Base-by-base conservation (phyloP, 805 yeast species). In the Monosporozyma aerobia region DNA sequence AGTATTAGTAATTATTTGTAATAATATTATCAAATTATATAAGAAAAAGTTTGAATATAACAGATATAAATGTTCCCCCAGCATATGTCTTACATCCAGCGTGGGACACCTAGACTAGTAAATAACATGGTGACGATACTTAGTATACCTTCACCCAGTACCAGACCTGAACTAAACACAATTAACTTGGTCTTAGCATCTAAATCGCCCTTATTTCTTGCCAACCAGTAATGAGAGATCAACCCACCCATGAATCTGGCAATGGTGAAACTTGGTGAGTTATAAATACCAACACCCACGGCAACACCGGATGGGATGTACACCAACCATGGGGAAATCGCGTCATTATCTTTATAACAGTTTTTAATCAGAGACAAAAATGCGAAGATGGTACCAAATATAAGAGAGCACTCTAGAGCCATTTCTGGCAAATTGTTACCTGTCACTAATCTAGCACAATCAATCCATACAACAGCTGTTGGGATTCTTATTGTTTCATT, bases 391-490 rank as follows among this genome's bases (percentile, higher is more conserved):
- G 78, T 55, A 0, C 92, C 95, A 61, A 89, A 81, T 0, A 73
- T 54, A 3, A 85, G 62, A 0, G 88, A 77, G 59, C 81, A 78
- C 50, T 74, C 78, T 53, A 75, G 70, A 0, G 90, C 96, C 53
- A 78, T 77, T 0, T 89, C 86, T 0, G 99, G 99, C 25, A 94
- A 72, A 0, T 96, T 96, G 52, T 84, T 77, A 1, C 98, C 99
- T 1, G 92, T 87, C 33, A 92, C 96, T 40, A 92, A 74, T 53
- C 99, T 73, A 0, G 97, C 89, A 65, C 98, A 90, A 67, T 92
- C 98, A 45, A 92, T 84, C 99, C 99, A 92, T 23, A 92, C 89
- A 3, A 89, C 80, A 0, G 98, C 97, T 0, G 99, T 94, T 3
- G 99, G 99, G 37, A 94, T 81, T 53, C 97, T 76, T 67, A 88